A percentile compares a stretch with the other conserved stretches of the same genome.
phyloP scores from a whole-genome alignment of 331 rosid species.

The Erythrophleum ivorense region DNA sequence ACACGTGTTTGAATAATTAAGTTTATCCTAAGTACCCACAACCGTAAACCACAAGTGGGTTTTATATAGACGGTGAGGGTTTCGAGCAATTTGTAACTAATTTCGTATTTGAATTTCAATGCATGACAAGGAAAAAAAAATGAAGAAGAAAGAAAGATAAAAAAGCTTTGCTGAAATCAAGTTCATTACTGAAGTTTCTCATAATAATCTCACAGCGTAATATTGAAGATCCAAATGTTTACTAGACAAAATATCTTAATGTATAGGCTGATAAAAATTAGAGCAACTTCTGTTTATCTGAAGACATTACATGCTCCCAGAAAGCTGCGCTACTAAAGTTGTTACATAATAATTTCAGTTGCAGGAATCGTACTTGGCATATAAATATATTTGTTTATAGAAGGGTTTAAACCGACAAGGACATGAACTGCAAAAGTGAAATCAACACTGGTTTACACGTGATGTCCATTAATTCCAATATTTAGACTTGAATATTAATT shows the following conservation, averaged over 20 bases:
- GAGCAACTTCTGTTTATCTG: neutral
- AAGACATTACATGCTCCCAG: neutral
- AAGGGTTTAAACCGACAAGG: slow-evolving; percentile 4
- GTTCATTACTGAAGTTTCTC: neutral
- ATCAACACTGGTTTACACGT: slow-evolving; percentile 27
- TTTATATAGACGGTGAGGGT: neutral
- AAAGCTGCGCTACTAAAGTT: slow-evolving; percentile 26
- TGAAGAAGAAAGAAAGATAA: too few species aligned
- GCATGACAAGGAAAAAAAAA: neutral
- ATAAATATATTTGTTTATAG: neutral
- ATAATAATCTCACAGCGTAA: neutral
- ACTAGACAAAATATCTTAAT: neutral
- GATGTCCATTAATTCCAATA: slow-evolving; percentile 8
- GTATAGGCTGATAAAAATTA: neutral
- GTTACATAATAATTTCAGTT: slow-evolving; percentile 27
- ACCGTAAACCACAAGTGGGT: neutral
- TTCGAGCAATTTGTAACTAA: neutral
- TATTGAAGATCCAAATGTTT: slow-evolving; percentile 9
- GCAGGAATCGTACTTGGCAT: neutral
- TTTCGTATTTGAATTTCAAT: neutral
- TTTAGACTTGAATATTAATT: neutral
- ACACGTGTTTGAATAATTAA: slow-evolving; percentile 23
- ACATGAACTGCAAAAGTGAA: slow-evolving; percentile 26
- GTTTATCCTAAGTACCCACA: neutral
- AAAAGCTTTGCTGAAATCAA: neutral